Base-by-base conservation (phyloP, 495 filamentous ascomycete genomes). In the Penicillium paxilli region DNA sequence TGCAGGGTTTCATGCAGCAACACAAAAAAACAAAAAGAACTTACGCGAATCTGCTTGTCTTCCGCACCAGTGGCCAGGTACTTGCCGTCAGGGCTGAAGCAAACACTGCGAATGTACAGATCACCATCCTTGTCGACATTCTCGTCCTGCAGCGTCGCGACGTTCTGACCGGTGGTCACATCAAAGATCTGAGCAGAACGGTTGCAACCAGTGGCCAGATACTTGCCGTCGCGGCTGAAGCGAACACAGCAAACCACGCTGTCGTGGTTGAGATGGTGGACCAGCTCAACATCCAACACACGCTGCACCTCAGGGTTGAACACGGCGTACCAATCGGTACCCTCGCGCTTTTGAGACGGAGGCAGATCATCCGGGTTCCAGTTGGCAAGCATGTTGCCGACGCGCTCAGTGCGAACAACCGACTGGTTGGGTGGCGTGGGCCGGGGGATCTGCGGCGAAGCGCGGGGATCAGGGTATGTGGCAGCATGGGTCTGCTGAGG, bases 221-320 rank as follows among this genome's bases (percentile, higher is more conserved):
- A 92, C 67, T 90, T 90, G 59, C 91, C 91, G 63, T 96, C 91
- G 46, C 85, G 81, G 64, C 91, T 95, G 71, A 96, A 96, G 46
- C 91, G 78, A 19, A 96, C 91, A 68, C 91, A 95, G 78, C 90
- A 94, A 2, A 96, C 91, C 37, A 94, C 90, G 55, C 89, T 94
- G 58, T 95, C 89, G 60, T 95, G 91, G 52, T 81, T 80, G 12
- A 96, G 77, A 16, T 89, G 91, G 66, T 94, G 90, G n/a, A 93
- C 84, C 20, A 95, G 78, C 53, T 95, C 90, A 26, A 96, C 89
- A 64, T 96, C 91, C 45, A 96, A 78, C 30, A 90, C 82, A 42
- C 91, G 88, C 49, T 87, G 88, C 30, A 95, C 87, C 47, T 85
- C 80, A 37, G 90, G 89, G 72, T 96, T 96, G 77, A 93, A 95